Conservation (phyloP, 2,329 filamentous ascomycete species). For the Aspergillus chevalieri region DNA sequence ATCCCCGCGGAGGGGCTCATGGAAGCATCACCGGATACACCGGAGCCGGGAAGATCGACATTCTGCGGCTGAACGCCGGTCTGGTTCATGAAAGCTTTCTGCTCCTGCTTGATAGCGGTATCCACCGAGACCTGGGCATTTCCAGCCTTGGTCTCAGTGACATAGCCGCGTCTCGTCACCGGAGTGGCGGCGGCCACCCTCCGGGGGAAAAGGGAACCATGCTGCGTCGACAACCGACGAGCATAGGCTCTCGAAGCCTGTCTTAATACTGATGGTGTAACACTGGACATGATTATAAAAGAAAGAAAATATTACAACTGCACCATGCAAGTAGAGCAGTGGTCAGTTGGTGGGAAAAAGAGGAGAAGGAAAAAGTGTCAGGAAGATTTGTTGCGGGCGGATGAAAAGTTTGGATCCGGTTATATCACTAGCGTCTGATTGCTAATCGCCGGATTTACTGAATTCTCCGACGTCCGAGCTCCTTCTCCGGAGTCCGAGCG, state of each 20-base stretch:
- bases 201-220: constrained; percentile 33
- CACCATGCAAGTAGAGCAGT: constrained; percentile 15
- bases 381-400: constrained; percentile 13
- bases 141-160: constrained; percentile 68
- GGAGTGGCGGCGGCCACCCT: constrained; percentile 31
- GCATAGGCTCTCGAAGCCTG: constrained; percentile 61
- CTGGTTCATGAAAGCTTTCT: constrained; percentile 65
- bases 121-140: constrained; percentile 71
- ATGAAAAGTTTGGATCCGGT: constrained; percentile 21
- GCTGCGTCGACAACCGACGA: constrained; percentile 41
- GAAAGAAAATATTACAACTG: constrained; percentile 12
- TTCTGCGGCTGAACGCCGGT: constrained; percentile 50
- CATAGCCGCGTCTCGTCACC: constrained; percentile 59
- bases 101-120: constrained; percentile 77
- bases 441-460: not conserved
- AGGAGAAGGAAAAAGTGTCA: constrained; percentile 3
- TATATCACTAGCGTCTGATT: constrained; percentile 14
- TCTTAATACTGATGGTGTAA: constrained; percentile 64
- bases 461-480: too few species aligned
- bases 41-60: constrained; percentile 56
- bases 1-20: constrained; percentile 79
- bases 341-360: constrained; percentile 15
- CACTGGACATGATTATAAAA: constrained; percentile 51
- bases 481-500: too few species aligned
- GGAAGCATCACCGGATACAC: constrained; percentile 57